phyloP scores from a whole-genome alignment of 805 yeast genomes.

The Candida rishiriensis region DNA sequence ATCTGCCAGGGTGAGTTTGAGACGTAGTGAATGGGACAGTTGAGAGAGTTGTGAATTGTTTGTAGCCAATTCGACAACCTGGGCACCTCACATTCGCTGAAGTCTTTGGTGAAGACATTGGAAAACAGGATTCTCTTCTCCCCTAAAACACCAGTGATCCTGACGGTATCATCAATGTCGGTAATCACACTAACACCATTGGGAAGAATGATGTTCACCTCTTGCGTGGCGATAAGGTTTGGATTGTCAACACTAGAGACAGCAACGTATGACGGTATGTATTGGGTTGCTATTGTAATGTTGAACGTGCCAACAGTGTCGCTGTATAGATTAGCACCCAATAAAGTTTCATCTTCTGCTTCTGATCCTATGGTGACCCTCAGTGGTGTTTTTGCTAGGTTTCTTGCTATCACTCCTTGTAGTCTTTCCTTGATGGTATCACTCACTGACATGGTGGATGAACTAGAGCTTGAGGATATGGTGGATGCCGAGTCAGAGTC shows the following conservation, averaged over 20 bases:
- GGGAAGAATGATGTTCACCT: conserved; percentile 35
- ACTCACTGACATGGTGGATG: conserved; percentile 5
- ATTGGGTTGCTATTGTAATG: conserved; percentile 46
- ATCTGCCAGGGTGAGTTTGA: conserved; percentile 96
- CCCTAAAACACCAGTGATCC: conserved; percentile 84
- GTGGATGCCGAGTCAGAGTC: conserved; percentile 22
- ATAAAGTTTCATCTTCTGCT: conserved; percentile 27
- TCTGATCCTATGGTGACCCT: conserved; percentile 53
- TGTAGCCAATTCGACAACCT: conserved; percentile 72
- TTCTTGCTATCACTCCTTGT: conserved; percentile 63
- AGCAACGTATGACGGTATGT: conserved; percentile 57
- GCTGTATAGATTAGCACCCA: conserved; percentile 39
- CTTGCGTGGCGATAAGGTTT: conserved; percentile 41
- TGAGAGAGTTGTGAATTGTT: conserved; percentile 36
- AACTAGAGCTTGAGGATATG: conserved; percentile 10
- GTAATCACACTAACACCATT: conserved; percentile 71
- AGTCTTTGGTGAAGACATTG: conserved; percentile 67
- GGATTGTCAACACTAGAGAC: conserved; percentile 46
- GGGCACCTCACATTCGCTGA: conserved; percentile 64
- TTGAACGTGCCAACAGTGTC: conserved; percentile 68
- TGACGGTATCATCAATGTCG: conserved; percentile 93
- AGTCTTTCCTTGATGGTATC: conserved; percentile 57
- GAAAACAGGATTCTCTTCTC: conserved; percentile 80
- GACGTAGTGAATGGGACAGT: conserved; percentile 76
- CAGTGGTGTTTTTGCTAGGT: conserved; percentile 54